Base-by-base conservation (phyloP, 2,329 filamentous ascomycete genomes). In the Cercospora sp. region DNA sequence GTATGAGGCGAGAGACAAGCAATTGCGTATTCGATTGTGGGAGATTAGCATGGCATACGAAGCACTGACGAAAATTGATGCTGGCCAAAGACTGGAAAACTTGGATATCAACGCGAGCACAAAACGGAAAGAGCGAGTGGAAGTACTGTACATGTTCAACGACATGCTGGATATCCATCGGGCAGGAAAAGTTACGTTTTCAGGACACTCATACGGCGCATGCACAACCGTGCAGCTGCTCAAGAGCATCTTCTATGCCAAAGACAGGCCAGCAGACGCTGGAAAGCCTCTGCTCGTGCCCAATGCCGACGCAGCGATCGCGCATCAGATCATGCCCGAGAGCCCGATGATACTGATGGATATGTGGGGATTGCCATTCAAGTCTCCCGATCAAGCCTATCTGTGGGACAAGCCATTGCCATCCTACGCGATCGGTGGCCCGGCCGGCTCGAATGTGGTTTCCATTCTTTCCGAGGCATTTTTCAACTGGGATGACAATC, bases 171-270 rank as follows among this genome's bases (percentile, higher is more conserved):
- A 91, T 69, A 85, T 96, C 3, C 87, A 89, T 67, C 83, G 86
- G 8, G 91, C 91, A 0, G 92, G 92, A 1, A 87, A 85, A 63
- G 88, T 96, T 57, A 86, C 89, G 51, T 94, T 91, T 76, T 87
- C 87, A 0, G 93, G 93, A 3, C 93, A 96, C 78, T 93, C 90
- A 18, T 96, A 96, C 72, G 93, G 93, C 23, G 90, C 89, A 1
- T 86, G 91, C 0, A 92, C 91, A 0, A 83, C 87, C 20, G 85
- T 91, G 1, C 93, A 96, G 76, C 86, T 96, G 64, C 81, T 94
- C 60, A 96, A 96, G 81, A 90, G 87, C 62, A 87, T 90, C 10
- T 94, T 89, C 81, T 92, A 93, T 79, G 84, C 85, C 12, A 69
- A 69, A 10, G 76, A 78, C 4, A 68, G 73, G 31, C 73, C 76